A percentile compares a stretch with the other conserved stretches of the same genome.
Conservation (phyloP, 2,329 filamentous ascomycete species). For the Sarocladium brachiariae region DNA sequence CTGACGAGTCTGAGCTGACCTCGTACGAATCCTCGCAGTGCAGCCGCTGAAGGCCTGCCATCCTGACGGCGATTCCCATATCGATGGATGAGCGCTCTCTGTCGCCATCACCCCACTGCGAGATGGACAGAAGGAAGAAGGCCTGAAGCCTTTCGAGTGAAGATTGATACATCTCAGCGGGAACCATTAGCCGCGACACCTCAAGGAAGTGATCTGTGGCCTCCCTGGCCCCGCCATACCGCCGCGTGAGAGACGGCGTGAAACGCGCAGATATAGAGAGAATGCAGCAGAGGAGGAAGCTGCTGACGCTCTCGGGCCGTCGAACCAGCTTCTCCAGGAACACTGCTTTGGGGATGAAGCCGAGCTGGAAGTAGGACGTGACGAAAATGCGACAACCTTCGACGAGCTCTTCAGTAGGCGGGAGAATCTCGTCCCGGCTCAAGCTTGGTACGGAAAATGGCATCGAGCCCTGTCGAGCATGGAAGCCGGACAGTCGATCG, state of each 20-base stretch:
- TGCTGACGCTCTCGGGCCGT: slow-evolving; percentile 16
- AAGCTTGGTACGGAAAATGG: not conserved
- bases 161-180: slow-evolving; percentile 22
- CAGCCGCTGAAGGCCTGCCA: slow-evolving; percentile 27
- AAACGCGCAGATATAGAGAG: slow-evolving; percentile 25
- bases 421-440: slow-evolving; percentile 11
- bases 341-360: slow-evolving; percentile 25
- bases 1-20: slow-evolving; percentile 17
- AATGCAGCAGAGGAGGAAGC: slow-evolving; percentile 23
- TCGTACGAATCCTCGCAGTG: slow-evolving; percentile 30
- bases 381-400: slow-evolving; percentile 22
- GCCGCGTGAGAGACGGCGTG: slow-evolving; percentile 19
- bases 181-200: slow-evolving; percentile 18
- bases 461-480: not conserved
- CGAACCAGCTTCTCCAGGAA: slow-evolving; percentile 21
- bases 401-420: slow-evolving; percentile 21
- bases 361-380: slow-evolving; percentile 25
- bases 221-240: slow-evolving; percentile 17
- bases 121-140: slow-evolving; percentile 26
- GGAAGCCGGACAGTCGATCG: not conserved
- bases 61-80: slow-evolving; percentile 30
- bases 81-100: slow-evolving; percentile 24
- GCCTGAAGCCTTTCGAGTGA: slow-evolving; percentile 22
- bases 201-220: slow-evolving; percentile 23
- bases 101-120: slow-evolving; percentile 27